Evolutionary conservation across 2,329 filamentous ascomycete species (phyloP).

Genomic region (Coniochaeta prunicola): DNA sequence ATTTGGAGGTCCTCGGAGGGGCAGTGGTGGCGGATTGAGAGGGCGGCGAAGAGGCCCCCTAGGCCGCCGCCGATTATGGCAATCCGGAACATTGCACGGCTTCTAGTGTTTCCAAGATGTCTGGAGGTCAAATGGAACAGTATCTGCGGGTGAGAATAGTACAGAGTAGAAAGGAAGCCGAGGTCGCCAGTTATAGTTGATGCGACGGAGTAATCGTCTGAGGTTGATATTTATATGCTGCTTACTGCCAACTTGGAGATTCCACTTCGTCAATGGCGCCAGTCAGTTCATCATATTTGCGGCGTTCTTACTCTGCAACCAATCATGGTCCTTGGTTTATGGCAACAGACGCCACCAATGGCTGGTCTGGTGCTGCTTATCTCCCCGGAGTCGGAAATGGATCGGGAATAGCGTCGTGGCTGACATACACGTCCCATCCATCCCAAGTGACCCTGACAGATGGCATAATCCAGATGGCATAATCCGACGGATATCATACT

Average conservation of each 20-base stretch:
- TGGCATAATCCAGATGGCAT: no score
- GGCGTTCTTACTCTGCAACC: no score
- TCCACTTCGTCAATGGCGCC: no score
- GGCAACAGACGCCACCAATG: neutral
- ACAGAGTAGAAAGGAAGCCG: no score
- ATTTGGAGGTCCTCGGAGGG: neutral
- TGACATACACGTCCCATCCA: no score
- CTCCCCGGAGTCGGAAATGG: neutral
- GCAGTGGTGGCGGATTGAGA: slow-evolving; percentile 2
- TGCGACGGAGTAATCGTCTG: no score
- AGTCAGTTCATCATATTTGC: no score
- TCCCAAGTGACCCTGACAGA: neutral
- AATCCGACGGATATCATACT: no score
- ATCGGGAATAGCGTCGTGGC: neutral
- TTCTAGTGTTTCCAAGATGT: neutral
- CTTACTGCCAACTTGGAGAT: no score
- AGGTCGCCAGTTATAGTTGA: no score
- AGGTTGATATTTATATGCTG: no score
- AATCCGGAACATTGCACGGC: neutral
- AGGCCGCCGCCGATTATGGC: neutral
- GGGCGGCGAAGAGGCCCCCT: neutral
- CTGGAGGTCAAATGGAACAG: neutral
- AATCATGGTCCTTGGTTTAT: no score
- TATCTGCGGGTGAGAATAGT: neutral
- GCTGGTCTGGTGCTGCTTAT: neutral